Conservation (phyloP, 345 rosid species). For the Ceriops zippeliana region DNA sequence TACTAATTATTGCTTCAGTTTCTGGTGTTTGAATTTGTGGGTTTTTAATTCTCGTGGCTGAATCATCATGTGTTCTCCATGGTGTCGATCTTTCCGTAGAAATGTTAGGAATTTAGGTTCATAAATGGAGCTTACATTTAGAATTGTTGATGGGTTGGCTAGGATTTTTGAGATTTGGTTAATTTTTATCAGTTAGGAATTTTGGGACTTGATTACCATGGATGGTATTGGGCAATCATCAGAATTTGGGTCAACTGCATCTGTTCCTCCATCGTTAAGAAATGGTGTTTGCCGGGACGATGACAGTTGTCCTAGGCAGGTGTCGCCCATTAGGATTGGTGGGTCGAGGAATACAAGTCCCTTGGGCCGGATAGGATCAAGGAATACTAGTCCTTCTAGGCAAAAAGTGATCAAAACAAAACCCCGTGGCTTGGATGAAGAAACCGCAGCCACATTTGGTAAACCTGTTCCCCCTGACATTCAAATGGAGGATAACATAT, state of each 20-base stretch:
- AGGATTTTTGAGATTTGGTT: constrained; percentile 7
- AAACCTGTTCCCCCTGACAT: constrained; percentile 60
- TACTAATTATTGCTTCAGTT: constrained; percentile 9
- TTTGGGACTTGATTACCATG: constrained; percentile 35
- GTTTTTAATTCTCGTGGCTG: constrained; percentile 21
- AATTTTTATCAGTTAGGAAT: constrained; percentile 8
- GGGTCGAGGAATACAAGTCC: constrained; percentile 81
- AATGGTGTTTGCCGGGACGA: constrained; percentile 31
- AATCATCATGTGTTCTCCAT: constrained; percentile 11
- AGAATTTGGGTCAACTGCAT: constrained; percentile 39
- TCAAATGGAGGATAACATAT: constrained; percentile 84
- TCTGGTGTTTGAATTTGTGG: constrained; percentile 16
- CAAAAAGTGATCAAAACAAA: constrained; percentile 84
- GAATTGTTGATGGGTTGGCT: constrained; percentile 2
- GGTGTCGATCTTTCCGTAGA: constrained; percentile 17
- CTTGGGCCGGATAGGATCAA: constrained; percentile 61
- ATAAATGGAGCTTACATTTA: neutral
- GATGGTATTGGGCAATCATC: constrained; percentile 46
- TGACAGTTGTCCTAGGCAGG: constrained; percentile 52
- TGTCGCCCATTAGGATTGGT: constrained; percentile 55
- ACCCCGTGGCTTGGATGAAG: constrained; percentile 95
- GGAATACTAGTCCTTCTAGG: constrained; percentile 83
- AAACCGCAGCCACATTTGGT: constrained; percentile 73
- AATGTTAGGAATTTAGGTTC: constrained; percentile 13
- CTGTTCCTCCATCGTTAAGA: constrained; percentile 29